These are phyloP conservation scores for Neofusicoccum kwambonambiense DNA, from an alignment of 2,329 filamentous ascomycete species.

Conservation along the genomic window DNA sequence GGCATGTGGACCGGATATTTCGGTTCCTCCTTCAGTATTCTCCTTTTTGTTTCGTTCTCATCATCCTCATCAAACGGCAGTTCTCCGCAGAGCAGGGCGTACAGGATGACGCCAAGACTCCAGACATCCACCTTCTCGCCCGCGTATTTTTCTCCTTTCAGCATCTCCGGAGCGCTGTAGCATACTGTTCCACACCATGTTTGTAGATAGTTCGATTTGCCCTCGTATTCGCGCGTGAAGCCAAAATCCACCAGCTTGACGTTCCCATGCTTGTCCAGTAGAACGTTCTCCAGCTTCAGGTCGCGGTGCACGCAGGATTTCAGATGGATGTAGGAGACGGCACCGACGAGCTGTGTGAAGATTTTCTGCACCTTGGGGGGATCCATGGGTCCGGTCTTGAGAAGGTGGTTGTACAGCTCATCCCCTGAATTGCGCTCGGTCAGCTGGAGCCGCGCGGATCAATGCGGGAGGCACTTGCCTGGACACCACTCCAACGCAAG, in stretches of 20 bases:
- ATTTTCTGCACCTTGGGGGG: conserved; percentile 89
- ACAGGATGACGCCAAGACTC: conserved; percentile 83
- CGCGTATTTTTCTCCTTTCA: conserved; percentile 96
- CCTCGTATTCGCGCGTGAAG: conserved; percentile 96
- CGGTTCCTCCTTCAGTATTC: conserved; percentile 82
- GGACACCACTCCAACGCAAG: conserved; percentile 95
- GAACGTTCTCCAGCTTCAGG: conserved; percentile 92
- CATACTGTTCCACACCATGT: conserved; percentile 98
- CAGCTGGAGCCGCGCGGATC: neutral
- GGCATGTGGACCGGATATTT: conserved; percentile 79
- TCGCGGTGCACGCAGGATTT: conserved; percentile 96
- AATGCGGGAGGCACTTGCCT: conserved; percentile 52
- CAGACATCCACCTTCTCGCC: conserved; percentile 98
- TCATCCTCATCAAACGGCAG: conserved; percentile 96
- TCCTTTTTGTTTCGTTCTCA: conserved; percentile 79
- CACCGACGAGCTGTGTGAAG: conserved; percentile 92
- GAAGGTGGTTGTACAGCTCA: conserved; percentile 94
- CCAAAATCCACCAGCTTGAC: conserved; percentile 98
- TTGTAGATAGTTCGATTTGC: conserved; percentile 88
- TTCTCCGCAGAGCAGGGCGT: conserved; percentile 78
- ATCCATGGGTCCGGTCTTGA: conserved; percentile 80
- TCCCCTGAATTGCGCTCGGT: conserved; percentile 61
- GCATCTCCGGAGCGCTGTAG: conserved; percentile 97
- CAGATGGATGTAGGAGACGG: conserved; percentile 90
- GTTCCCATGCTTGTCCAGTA: conserved; percentile 94